These are phyloP conservation scores for Geopyxis carbonaria DNA, from an alignment of 495 filamentous ascomycete species.

Conservation along the genomic window DNA sequence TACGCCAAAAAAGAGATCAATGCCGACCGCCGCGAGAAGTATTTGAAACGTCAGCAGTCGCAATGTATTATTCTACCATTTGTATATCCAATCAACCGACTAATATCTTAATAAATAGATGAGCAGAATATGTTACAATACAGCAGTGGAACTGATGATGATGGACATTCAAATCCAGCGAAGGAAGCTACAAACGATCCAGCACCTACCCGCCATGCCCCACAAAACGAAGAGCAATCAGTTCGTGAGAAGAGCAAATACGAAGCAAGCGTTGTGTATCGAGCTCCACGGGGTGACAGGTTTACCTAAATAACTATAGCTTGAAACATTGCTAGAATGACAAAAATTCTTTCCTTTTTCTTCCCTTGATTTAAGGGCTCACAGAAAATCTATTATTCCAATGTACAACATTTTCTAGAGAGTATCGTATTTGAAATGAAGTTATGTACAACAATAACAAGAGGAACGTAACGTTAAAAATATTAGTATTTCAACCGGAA, in stretches of 20 bases:
- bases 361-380: not conserved
- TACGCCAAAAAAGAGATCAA: conserved; percentile 93
- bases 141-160: conserved; percentile 29
- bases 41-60: conserved; percentile 50
- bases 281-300: conserved; percentile 64
- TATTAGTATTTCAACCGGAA: not conserved
- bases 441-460: not conserved
- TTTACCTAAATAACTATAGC: conserved; percentile 37
- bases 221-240: conserved; percentile 50
- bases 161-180: conserved; percentile 53
- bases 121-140: conserved; percentile 8
- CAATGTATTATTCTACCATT: too few relatives aligned
- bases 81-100: conserved; percentile 41
- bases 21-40: conserved; percentile 56
- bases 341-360: not conserved
- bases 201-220: conserved; percentile 68
- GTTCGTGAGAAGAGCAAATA: conserved; percentile 78
- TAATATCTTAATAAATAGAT: too few relatives aligned
- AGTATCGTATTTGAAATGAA: not conserved
- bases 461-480: not conserved
- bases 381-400: not conserved
- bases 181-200: conserved; percentile 65
- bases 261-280: conserved; percentile 56
- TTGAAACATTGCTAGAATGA: not conserved
- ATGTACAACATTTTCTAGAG: not conserved